Conservation (phyloP, 169 alveolate species). For the Theileria sp. region DNA sequence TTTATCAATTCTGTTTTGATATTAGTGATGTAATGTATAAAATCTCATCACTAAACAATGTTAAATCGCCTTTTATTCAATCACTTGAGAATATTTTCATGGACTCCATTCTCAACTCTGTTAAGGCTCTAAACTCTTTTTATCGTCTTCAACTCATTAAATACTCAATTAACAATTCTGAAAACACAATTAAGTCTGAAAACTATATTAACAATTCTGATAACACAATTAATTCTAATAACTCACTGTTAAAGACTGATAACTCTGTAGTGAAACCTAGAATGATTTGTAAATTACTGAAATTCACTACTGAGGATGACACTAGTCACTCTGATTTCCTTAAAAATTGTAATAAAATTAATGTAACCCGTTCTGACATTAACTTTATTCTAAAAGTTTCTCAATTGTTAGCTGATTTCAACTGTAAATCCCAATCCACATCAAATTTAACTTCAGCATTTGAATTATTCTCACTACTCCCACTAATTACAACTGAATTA, state of each 20-base stretch:
- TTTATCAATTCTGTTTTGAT: background rate
- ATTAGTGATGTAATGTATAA: background rate
- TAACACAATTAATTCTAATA: too few relatives aligned
- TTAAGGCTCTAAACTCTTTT: background rate
- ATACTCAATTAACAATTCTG: too few relatives aligned
- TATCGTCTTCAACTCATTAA: background rate
- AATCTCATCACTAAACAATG: background rate
- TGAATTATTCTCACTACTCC: constrained; percentile 19
- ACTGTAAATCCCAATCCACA: constrained; percentile 23
- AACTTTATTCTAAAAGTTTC: background rate
- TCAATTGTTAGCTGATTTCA: background rate
- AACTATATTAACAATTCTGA: too few relatives aligned
- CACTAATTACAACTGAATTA: background rate
- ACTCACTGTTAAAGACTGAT: too few relatives aligned
- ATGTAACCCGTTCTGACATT: constrained; percentile 1
- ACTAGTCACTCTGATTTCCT: constrained; percentile 23
- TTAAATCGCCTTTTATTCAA: background rate
- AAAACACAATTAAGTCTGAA: too few relatives aligned
- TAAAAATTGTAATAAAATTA: background rate
- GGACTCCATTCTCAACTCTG: constrained; percentile 3
- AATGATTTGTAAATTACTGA: background rate
- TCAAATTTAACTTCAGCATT: constrained; percentile 19
- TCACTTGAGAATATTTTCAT: constrained; percentile 19
- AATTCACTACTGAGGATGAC: background rate
- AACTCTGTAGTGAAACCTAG: background rate